Evolutionary conservation across 1,284 basidiomycete genomes (phyloP).

Genomic region (Pseudozyma tsukubaensis): DNA sequence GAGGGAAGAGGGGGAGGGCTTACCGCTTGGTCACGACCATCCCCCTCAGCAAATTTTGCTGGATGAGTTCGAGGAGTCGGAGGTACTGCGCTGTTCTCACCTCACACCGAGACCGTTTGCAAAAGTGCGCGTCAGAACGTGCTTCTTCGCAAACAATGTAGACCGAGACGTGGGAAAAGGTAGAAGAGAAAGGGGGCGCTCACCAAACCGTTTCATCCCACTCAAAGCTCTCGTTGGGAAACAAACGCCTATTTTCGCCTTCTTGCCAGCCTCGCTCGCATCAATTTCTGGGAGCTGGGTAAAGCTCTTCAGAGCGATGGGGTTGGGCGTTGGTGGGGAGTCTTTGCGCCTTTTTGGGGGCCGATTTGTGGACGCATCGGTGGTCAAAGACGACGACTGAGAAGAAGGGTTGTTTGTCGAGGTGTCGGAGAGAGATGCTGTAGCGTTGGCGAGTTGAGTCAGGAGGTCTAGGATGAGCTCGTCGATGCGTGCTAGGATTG

Average conservation of each 20-base stretch:
- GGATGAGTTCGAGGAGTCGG: slow-evolving; percentile 42
- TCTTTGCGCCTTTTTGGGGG: slow-evolving; percentile 6
- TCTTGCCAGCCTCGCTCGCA: not conserved
- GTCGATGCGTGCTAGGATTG: slow-evolving; percentile 24
- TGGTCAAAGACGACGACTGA: not conserved
- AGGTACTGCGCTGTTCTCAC: slow-evolving; percentile 36
- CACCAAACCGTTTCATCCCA: slow-evolving; percentile 26
- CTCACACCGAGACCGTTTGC: too few species aligned
- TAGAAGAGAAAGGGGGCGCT: not conserved
- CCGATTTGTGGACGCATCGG: not conserved
- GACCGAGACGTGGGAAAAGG: not conserved
- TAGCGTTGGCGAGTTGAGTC: slow-evolving; percentile 15
- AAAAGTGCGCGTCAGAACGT: not conserved
- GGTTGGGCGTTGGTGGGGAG: not conserved
- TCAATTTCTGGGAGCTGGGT: not conserved
- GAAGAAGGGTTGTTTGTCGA: not conserved
- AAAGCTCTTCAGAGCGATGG: not conserved
- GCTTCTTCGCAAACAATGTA: too few species aligned
- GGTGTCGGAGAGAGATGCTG: not conserved
- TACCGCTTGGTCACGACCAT: slow-evolving; percentile 50
- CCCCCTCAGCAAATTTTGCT: slow-evolving; percentile 21
- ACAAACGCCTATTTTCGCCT: not conserved
- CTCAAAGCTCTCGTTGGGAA: slow-evolving; percentile 17
- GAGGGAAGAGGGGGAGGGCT: not conserved
- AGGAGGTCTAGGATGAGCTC: slow-evolving; percentile 16